phyloP scores from a whole-genome alignment of 495 filamentous ascomycete species.

The Penicillium egyptiacum region DNA sequence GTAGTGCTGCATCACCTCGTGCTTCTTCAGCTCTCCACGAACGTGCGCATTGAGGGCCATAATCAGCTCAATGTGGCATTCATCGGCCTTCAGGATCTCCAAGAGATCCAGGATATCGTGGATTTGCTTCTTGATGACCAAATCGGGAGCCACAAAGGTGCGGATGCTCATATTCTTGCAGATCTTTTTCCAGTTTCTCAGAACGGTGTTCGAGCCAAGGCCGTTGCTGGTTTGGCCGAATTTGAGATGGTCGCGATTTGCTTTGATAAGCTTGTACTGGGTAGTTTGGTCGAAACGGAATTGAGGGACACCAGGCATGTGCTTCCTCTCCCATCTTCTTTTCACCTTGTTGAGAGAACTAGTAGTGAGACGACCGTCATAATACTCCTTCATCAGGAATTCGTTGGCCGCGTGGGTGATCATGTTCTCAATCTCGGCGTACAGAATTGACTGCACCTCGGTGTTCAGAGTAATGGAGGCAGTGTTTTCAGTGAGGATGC shows the following conservation, averaged over 20 bases:
- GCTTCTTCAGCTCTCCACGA: neutral
- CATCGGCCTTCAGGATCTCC: neutral
- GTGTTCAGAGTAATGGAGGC: slow-evolving; percentile 48
- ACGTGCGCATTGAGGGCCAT: neutral
- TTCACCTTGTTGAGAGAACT: slow-evolving; percentile 50
- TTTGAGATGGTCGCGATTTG: slow-evolving; percentile 49
- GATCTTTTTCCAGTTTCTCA: slow-evolving; percentile 53
- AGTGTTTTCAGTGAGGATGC: slow-evolving; percentile 22
- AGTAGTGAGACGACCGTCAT: slow-evolving; percentile 44
- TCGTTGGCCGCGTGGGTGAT: slow-evolving; percentile 51
- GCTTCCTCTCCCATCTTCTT: slow-evolving; percentile 49
- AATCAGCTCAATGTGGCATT: neutral
- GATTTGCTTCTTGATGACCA: neutral
- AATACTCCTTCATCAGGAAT: slow-evolving; percentile 49
- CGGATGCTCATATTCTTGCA: slow-evolving; percentile 53
- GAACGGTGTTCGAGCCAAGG: slow-evolving; percentile 39
- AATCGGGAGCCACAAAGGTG: slow-evolving; percentile 26
- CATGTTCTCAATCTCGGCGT: slow-evolving; percentile 56
- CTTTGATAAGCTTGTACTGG: slow-evolving; percentile 51
- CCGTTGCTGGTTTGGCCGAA: slow-evolving; percentile 41
- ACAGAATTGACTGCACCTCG: slow-evolving; percentile 50
- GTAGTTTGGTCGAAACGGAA: slow-evolving; percentile 59
- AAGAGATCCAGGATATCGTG: neutral
- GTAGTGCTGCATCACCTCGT: neutral
- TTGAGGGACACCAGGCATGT: slow-evolving; percentile 53